Percentiles rank a stretch among this genome's conserved stretches.
Conservation (phyloP, 352 stramenopile genomes). For the Blastocystis sp. region DNA sequence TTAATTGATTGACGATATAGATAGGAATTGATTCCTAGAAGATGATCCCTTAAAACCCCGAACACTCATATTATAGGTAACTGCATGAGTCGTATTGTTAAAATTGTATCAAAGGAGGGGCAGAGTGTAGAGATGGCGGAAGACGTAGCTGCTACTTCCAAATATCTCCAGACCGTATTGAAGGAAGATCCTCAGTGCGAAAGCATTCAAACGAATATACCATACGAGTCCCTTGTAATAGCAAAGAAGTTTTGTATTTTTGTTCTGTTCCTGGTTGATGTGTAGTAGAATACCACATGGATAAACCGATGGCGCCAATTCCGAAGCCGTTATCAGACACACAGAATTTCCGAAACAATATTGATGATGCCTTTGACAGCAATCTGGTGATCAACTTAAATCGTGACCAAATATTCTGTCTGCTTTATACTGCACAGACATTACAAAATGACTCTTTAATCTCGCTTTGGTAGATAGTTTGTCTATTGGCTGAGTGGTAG, state of each 20-base stretch:
- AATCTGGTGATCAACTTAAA: slow-evolving; percentile 39
- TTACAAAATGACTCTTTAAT: slow-evolving; percentile 46
- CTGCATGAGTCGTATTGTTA: slow-evolving; percentile 1
- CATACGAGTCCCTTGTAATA: background rate
- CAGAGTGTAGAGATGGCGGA: background rate
- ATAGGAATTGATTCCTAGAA: background rate
- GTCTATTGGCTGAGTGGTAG: background rate
- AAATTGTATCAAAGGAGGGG: slow-evolving; percentile 39
- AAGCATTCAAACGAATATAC: slow-evolving; percentile 14
- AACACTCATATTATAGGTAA: background rate
- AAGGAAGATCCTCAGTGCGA: slow-evolving; percentile 18
- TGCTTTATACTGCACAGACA: slow-evolving; percentile 31
- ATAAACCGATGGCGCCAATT: slow-evolving; percentile 43
- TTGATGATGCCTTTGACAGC: slow-evolving; percentile 30
- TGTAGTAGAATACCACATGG: slow-evolving; percentile 42
- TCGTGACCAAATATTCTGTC: slow-evolving; percentile 22
- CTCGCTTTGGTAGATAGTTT: background rate
- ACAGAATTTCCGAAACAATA: slow-evolving; percentile 49
- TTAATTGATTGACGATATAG: background rate
- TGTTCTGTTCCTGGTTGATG: background rate
- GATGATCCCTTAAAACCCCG: slow-evolving; percentile 30
- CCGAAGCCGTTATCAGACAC: slow-evolving; percentile 34
- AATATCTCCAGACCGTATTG: slow-evolving; percentile 50
- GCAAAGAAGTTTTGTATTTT: slow-evolving; percentile 23
- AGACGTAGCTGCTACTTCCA: slow-evolving; percentile 20